Base-by-base conservation (phyloP, 2,329 filamentous ascomycete species). In the Trichoderma endophyticum region DNA sequence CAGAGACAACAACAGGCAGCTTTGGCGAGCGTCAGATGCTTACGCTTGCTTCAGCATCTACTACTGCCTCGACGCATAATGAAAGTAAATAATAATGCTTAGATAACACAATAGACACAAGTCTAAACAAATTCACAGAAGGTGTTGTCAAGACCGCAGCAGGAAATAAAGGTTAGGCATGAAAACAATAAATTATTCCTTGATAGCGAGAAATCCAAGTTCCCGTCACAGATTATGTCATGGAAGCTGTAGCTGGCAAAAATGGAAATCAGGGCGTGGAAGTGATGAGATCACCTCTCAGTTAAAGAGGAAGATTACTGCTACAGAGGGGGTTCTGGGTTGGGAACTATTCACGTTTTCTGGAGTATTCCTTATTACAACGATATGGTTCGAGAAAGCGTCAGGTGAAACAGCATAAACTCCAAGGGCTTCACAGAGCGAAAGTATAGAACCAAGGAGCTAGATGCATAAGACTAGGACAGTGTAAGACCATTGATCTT, bases 1-100 rank as follows among this genome's bases (percentile, higher is more conserved):
- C 36, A 59, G 65, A 12, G 65, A 69, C 28, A 34, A 69, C 39
- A 21, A 26, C 65, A 69, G 65, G 14, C 65, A 69, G 56, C 65
- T 69, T 6, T 69, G 65, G 65, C 26, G 65, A 15, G 43, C 65
- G 4, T 24, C 65, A 0, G 11, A 24, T 24, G 65, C 65, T 32
- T 69, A 60, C 9, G 65, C 65, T 34, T 69, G 65, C 21, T 69
- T 69, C 8, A 69, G 65, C 36, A 69, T 69, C 32, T 69, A 69
- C 36, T 69, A 69, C 8, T 69, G 65, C 26, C 65, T 69, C 18
- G 54, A 69, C 39, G 65, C 65, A 12, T 69, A 61, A 54, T 14
- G 6, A 24, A 51, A 14, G 11, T 26, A 4, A 28, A 66, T 6
- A 28, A 14, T 18, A 4, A 28, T 24, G 6, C 21, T 26, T 34